Percentiles rank a stretch among this genome's conserved stretches.
Conservation (phyloP, 2,329 filamentous ascomycete genomes). For the Penicillium concentricum region DNA sequence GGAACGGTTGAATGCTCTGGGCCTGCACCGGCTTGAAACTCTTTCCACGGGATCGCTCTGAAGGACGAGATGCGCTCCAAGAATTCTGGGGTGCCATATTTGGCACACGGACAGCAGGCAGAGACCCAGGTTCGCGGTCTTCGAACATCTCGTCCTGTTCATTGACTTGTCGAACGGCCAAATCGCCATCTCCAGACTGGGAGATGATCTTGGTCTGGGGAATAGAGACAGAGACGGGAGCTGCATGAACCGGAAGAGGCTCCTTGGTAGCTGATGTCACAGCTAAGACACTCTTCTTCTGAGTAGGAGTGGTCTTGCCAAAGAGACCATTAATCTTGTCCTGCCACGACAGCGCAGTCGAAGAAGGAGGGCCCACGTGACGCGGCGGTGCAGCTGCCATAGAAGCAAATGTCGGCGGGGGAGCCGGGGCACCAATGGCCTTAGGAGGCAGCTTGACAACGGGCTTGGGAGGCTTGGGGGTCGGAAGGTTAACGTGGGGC, state of each 20-base stretch:
- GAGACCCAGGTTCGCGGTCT: conserved; percentile 74
- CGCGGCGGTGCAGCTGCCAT: conserved; percentile 42
- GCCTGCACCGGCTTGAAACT: conserved; percentile 57
- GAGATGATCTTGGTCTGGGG: conserved; percentile 46
- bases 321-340: conserved; percentile 77
- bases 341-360: conserved; percentile 65
- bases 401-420: conserved; percentile 48
- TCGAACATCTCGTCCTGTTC: conserved; percentile 80
- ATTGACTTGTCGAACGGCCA: conserved; percentile 66
- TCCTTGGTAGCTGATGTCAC: conserved; percentile 68
- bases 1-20: conserved; percentile 47
- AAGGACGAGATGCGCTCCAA: conserved; percentile 55
- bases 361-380: conserved; percentile 38
- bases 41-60: conserved; percentile 39
- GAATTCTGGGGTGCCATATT: conserved; percentile 60
- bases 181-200: conserved; percentile 45
- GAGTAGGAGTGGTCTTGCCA: conserved; percentile 56
- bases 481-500: conserved; percentile 59
- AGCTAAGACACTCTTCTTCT: conserved; percentile 56
- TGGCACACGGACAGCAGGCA: conserved; percentile 70
- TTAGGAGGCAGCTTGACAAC: conserved; percentile 77
- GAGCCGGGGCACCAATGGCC: conserved; percentile 42
- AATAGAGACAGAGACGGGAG: conserved; percentile 69
- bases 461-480: conserved; percentile 65
- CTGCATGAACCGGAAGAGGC: conserved; percentile 59